phyloP scores from a whole-genome alignment of 768 basidiomycete species.

The Boletus huronensis region DNA sequence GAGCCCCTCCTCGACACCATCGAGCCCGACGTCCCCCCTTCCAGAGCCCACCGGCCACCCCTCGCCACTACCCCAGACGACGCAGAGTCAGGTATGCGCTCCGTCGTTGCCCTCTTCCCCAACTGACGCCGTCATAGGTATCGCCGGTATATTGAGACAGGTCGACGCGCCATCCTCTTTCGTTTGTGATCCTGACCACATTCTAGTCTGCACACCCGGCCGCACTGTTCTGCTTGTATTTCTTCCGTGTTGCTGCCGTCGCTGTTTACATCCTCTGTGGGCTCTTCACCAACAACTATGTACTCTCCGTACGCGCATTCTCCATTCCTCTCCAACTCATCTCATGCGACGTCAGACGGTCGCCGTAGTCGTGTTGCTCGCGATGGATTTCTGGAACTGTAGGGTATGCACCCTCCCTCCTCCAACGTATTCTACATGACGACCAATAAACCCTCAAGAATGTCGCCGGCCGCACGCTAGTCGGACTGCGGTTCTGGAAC shows the following conservation, averaged over 20 bases:
- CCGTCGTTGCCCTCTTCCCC: not conserved
- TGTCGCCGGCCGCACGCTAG: constrained; percentile 88
- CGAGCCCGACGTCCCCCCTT: constrained; percentile 76
- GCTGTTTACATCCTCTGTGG: constrained; percentile 92
- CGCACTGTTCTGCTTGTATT: constrained; percentile 82
- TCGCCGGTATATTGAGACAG: constrained; percentile 76
- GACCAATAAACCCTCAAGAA: constrained; percentile 51
- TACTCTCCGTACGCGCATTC: constrained; percentile 70
- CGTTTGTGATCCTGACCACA: constrained; percentile 10
- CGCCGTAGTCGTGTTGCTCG: constrained; percentile 85
- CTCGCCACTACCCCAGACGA: constrained; percentile 59
- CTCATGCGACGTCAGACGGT: constrained; percentile 57
- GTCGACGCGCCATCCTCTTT: constrained; percentile 34
- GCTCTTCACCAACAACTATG: constrained; percentile 85
- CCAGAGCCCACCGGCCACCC: constrained; percentile 33
- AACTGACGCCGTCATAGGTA: constrained; percentile 38
- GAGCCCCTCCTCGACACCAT: constrained; percentile 77
- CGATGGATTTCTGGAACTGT: constrained; percentile 99
- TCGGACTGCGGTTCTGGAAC: constrained; percentile 97
- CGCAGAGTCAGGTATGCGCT: constrained; percentile 65
- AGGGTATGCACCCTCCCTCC: constrained; percentile 47
- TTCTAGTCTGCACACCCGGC: constrained; percentile 74
- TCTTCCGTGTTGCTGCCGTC: constrained; percentile 87
- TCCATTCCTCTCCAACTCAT: not conserved
- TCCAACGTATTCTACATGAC: not conserved